Conservation (phyloP, 2,329 filamentous ascomycete species). For the Exserohilum turcica region DNA sequence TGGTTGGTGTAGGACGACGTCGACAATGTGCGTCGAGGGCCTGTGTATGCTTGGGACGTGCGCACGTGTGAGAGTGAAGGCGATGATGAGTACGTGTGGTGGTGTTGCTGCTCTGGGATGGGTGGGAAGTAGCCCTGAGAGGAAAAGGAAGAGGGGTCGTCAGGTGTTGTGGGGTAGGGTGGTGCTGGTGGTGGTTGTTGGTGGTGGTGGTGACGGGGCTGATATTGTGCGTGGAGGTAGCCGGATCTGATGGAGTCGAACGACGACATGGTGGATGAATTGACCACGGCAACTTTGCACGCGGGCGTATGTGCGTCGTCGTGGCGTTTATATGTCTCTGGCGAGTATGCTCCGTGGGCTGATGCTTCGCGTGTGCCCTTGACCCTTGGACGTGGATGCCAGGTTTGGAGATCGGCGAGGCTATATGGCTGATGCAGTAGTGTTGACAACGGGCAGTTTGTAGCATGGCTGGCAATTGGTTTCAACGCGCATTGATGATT, state of each 20-base stretch:
- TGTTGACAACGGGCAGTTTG: no score
- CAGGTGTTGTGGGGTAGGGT: conserved; percentile 24
- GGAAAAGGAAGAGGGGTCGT: conserved; percentile 1
- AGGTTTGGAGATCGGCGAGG: no score
- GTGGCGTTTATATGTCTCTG: conserved; percentile 11
- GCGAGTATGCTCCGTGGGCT: no score
- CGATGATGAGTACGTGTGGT: conserved; percentile 12
- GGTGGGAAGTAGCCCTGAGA: conserved; percentile 10
- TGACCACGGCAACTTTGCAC: background rate
- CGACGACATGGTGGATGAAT: conserved; percentile 24
- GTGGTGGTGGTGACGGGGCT: no score
- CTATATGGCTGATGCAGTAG: no score
- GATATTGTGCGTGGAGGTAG: conserved; percentile 20
- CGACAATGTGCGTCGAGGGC: conserved; percentile 12
- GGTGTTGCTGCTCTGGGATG: conserved; percentile 16
- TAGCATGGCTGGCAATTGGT: background rate
- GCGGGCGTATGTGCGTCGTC: background rate
- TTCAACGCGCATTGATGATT: background rate
- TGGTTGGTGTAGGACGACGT: conserved; percentile 5
- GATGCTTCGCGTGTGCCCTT: no score
- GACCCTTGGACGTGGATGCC: no score
- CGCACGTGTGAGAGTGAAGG: background rate
- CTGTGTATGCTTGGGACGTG: background rate
- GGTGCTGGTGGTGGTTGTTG: conserved; percentile 14
- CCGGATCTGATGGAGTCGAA: conserved; percentile 27